Evolutionary conservation across 768 basidiomycete genomes (phyloP).

Genomic region (Suillus hirtellus): DNA sequence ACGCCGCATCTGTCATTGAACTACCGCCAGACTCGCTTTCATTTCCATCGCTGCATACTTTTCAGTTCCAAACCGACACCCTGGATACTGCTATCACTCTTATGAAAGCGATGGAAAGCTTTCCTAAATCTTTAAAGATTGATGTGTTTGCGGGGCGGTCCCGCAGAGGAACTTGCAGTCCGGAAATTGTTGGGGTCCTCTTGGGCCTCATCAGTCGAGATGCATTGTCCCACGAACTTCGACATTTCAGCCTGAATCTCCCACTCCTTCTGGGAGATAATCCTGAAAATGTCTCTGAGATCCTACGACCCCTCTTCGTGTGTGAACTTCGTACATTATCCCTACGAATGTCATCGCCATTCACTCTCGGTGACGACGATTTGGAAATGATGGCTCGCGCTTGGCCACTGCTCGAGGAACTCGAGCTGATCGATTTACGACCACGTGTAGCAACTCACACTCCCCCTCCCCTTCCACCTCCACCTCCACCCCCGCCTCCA

Average conservation of each 20-base stretch:
- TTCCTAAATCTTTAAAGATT: conserved; percentile 1
- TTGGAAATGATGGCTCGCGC: background rate
- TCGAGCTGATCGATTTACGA: conserved; percentile 4
- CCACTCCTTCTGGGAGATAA: conserved; percentile 2
- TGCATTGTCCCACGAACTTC: background rate
- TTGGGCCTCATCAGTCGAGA: background rate
- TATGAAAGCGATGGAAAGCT: background rate
- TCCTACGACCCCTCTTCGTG: background rate
- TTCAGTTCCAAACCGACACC: conserved; percentile 2
- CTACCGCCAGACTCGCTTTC: background rate
- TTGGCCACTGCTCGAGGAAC: conserved; percentile 3
- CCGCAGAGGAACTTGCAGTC: conserved; percentile 2
- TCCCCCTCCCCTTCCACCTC: background rate
- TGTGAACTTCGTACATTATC: conserved; percentile 1
- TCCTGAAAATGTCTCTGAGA: background rate
- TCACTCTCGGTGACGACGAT: conserved; percentile 1
- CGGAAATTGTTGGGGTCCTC: background rate
- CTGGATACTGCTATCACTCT: conserved; percentile 2
- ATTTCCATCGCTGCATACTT: conserved; percentile 2
- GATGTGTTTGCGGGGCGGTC: background rate
- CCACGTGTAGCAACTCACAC: background rate
- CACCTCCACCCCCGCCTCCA: background rate
- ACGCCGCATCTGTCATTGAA: background rate
- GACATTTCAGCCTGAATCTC: conserved; percentile 1
- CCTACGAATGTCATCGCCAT: conserved; percentile 4